Base-by-base conservation (phyloP, 2,329 filamentous ascomycete genomes). In the Epichloe bromicola region DNA sequence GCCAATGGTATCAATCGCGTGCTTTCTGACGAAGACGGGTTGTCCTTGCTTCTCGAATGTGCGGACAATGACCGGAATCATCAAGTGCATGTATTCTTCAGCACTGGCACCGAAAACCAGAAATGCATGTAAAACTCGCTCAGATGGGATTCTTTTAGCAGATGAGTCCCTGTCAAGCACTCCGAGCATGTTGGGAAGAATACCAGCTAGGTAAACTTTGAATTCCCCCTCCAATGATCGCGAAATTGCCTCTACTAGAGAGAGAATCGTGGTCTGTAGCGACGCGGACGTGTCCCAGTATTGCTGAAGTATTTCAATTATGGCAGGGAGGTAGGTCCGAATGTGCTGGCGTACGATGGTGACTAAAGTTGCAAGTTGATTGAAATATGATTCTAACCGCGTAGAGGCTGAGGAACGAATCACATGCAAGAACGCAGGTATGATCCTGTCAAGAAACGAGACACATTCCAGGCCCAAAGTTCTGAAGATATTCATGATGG, bases 21-120 rank as follows among this genome's bases (percentile, higher is more conserved):
- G 82, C 66, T 89, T 94, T 49, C 88, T 80, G 46, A 96, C 80
- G 53, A 84, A 84, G 1, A 79, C 73, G 7, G 89, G 88, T 56
- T 94, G 87, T 11, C 85, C 83, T 34, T 85, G 80, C 62, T 88
- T 94, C 65, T 98, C 91, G 61, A 98, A 97, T 46, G 95, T 86
- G 43, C 86, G 83, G 8, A 98, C 90, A 61, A 98, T 89, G 37
- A 95, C 88, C 0, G 93, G 93, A 48, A 98, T 88, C 58, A 99
- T 97, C 49, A 98, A 75, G 65, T 98, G 93, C 93, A 98, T 98
- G 66, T 98, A 98, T 65, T 98, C 93, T 65, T 98, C 93, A 11
- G 86, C 87, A 61, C 90, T 97, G 0, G 90, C 85, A 1, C 94
- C 94, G 64, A 98, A 98, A 1, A 98, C 87, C 30, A 98, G 72